Percentiles rank a stretch among this genome's conserved stretches.
These are phyloP conservation scores for Actinomortierella wolfii DNA, from an alignment of 371 early-diverging fungal species.

Conservation along the genomic window DNA sequence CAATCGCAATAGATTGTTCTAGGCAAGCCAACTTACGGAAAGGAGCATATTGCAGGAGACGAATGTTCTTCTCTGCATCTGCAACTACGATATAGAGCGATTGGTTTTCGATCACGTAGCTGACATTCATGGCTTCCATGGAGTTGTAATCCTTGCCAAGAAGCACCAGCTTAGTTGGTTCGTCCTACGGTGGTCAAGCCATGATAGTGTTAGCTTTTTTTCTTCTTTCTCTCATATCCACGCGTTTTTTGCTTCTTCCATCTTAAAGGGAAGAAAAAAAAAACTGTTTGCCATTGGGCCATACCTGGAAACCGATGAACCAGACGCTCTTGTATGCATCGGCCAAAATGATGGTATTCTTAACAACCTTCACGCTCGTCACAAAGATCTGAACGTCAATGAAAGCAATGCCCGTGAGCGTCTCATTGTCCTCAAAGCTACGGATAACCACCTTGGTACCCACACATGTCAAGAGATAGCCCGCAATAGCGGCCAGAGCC, in stretches of 20 bases:
- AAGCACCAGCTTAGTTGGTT: slow-evolving; percentile 87
- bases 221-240: no score
- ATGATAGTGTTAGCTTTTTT: not conserved
- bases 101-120: slow-evolving; percentile 80
- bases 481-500: slow-evolving; percentile 83
- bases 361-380: slow-evolving; percentile 80
- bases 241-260: no score
- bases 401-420: slow-evolving; percentile 94
- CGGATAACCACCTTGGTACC: slow-evolving; percentile 94
- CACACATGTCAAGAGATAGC: slow-evolving; percentile 88
- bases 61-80: slow-evolving; percentile 83
- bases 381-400: slow-evolving; percentile 94
- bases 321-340: slow-evolving; percentile 92
- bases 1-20: not conserved
- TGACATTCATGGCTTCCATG: slow-evolving; percentile 70
- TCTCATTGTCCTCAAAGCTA: slow-evolving; percentile 89
- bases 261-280: not conserved
- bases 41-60: slow-evolving; percentile 87
- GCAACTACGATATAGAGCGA: slow-evolving; percentile 78
- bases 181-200: slow-evolving; percentile 63
- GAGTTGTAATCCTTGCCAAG: slow-evolving; percentile 90
- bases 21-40: slow-evolving; percentile 76
- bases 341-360: slow-evolving; percentile 91
- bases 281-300: no score
- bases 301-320: slow-evolving; percentile 95